Percentiles rank a stretch among this genome's conserved stretches.
Conservation (phyloP, 345 rosid species). For the Theobroma cacao region DNA sequence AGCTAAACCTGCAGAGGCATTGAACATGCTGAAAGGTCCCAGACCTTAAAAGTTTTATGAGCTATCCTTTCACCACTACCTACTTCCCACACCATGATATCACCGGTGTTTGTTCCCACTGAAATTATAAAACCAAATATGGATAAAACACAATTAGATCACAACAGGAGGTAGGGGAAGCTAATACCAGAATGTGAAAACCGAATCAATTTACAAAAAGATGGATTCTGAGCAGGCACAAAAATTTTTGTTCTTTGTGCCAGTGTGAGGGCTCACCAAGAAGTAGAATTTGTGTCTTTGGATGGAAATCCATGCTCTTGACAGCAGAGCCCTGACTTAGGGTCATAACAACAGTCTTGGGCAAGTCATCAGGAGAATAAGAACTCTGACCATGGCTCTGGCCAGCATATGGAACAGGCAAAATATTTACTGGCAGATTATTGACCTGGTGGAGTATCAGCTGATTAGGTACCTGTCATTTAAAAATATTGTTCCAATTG, state of each 20-base stretch:
- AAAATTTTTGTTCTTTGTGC: conserved; percentile 6
- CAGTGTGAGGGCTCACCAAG: conserved; percentile 51
- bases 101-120: conserved; percentile 88
- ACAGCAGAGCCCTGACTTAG: conserved; percentile 70
- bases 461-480: conserved; percentile 1
- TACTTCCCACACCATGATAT: conserved; percentile 69
- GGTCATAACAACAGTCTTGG: conserved; percentile 56
- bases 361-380: conserved; percentile 75
- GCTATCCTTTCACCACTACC: conserved; percentile 64
- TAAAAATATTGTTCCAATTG: neutral
- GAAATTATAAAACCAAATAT: conserved; percentile 25
- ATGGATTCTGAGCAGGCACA: conserved; percentile 5
- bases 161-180: conserved; percentile 2
- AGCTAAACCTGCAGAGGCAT: conserved; percentile 59
- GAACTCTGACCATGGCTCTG: conserved; percentile 78
- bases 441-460: conserved; percentile 47
- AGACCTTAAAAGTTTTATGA: conserved; percentile 55
- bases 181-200: conserved; percentile 13
- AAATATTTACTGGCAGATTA: conserved; percentile 64
- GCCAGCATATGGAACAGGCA: conserved; percentile 57
- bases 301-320: conserved; percentile 94
- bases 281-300: conserved; percentile 68
- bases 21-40: conserved; percentile 59
- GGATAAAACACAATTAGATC: neutral
- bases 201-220: neutral